Evolutionary conservation across 805 yeast genomes (phyloP), one percentile per base, ranked within the genome.

Genomic region (Metschnikowia proteae): DNA sequence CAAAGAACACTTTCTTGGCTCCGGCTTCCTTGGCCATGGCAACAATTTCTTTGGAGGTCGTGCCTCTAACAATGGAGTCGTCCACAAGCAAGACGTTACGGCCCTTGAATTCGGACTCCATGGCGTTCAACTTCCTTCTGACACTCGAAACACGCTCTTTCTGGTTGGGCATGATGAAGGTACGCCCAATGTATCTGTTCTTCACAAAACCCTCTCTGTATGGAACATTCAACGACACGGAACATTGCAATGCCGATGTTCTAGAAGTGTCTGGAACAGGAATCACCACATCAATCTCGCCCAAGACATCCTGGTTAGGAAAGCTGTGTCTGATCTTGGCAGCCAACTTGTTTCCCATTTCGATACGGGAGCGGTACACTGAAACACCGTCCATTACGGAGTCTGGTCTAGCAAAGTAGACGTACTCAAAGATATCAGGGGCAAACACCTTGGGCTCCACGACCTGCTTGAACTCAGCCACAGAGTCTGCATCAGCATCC

Each of bases 1-100:
- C 99, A 67, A 94, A 86, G 65, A 81, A 92, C n/a, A 94, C 99
- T 59, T 83, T 85, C 52, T 80, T 83, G 39, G 99, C 99, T 50
- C 99, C 99, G 4, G 98, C 96, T 67, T 94, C 99, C 59, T 86
- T 80, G n/a, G 99, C 99, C 99, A 94, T 94, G 57, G 83, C 86
- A 31, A 94, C 96, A 56, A 94, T 94, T 72, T 94, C 99, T 66
- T 82, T 86, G 5, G 97, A 90, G 3, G 99, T 94, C 22, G 99
- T 94, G 54, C 99, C 99, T 66, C 99, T 83, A 7, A 94, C 99
- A 56, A 94, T 92, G 27, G 97, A 89, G 68, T 94, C 99, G 68
- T 94, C 99, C 38, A 94, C 97, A 46, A 94, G 78, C 54, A 94
- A 74, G 23, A 94, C 98, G 53, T 83, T 83, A 60, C 89, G 82